Evolutionary conservation across 2,329 filamentous ascomycete genomes (phyloP), one percentile per base, ranked within the genome.

Genomic region (Pestalotiopsis sp.): DNA sequence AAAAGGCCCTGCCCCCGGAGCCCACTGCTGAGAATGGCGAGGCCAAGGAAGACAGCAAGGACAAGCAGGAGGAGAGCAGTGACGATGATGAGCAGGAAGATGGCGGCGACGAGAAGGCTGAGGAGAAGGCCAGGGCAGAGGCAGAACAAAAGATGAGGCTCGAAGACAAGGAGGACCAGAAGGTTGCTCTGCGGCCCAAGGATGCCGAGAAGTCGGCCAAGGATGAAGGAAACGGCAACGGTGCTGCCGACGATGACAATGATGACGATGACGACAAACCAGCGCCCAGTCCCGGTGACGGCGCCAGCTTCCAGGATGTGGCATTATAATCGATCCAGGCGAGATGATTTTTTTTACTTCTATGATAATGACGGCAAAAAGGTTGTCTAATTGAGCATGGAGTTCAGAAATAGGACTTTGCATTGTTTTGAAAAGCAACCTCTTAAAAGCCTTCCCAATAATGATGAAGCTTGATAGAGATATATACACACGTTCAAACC

Each of bases 241-340:
- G 72, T 66, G 61, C 75, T 14, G 76, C 77, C 13, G 73, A 76
- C 7, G 75, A 76, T 5, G 80, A 81, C 6, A 78, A 80, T 41
- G 73, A 73, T n/a, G 74, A 77, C 52, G 75, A 78, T 17, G 75
- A 80, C 17, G 78, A 80, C 61, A 85, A 83, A 70, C 79, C 82
- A 0, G 79, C 81, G 17, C 79, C 81, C 57, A 87, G 86, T 6
- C 84, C 87, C 3, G 84, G 82, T 20, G 87, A 89, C 71, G 85
- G 86, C 0, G 83, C 84, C 4, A 88, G 87, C n/a, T 91, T 91
- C 78, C 88, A 91, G 73, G 87, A 91, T 72, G 88, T 91, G 61
- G 87, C 86, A 70, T 79, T 91, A 73, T 91, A 81, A 73, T 23
- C 13, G 31, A 36, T 36, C n/a, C 27, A 14, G 25, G 17, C 11